Evolutionary conservation across 2,329 filamentous ascomycete genomes (phyloP).

Genomic region (Fusarium guadeloupense): DNA sequence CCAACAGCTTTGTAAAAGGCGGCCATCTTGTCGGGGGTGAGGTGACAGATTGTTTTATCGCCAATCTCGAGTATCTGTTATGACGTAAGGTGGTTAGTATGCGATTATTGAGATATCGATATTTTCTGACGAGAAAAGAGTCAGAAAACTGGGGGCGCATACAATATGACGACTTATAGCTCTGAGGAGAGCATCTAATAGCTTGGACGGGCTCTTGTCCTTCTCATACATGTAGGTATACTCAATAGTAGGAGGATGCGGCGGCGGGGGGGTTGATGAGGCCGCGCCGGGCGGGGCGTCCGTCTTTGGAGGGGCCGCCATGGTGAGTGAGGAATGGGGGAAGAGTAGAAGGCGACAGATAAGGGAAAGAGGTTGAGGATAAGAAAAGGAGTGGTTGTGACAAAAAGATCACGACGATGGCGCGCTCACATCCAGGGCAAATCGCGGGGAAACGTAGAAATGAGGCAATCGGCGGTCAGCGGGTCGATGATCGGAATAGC

Average conservation of each 20-base stretch:
- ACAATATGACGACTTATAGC: conserved; percentile 77
- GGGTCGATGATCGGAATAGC: conserved; percentile 18
- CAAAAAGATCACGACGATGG: conserved; percentile 3
- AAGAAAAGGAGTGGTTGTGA: conserved; percentile 5
- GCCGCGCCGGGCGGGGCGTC: conserved; percentile 36
- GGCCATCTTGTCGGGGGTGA: conserved; percentile 77
- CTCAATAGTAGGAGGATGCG: conserved; percentile 45
- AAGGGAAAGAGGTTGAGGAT: not conserved
- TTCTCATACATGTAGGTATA: conserved; percentile 76
- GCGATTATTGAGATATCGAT: not conserved
- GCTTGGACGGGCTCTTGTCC: conserved; percentile 72
- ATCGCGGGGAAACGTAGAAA: conserved; percentile 30
- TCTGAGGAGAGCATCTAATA: conserved; percentile 73
- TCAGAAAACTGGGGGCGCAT: conserved; percentile 48
- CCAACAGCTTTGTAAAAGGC: conserved; percentile 79
- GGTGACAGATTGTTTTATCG: conserved; percentile 60
- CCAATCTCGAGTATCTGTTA: conserved; percentile 65
- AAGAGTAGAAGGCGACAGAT: not conserved
- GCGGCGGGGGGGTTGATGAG: conserved; percentile 39
- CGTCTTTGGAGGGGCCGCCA: conserved; percentile 41
- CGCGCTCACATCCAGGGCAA: conserved; percentile 34
- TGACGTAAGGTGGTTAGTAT: conserved; percentile 26
- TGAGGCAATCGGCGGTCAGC: conserved; percentile 39
- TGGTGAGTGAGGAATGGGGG: conserved; percentile 17
- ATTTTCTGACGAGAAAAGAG: not conserved